Evolutionary conservation across 2,329 filamentous ascomycete species (phyloP), one percentile per base, ranked within the genome.

Genomic region (Epichloe sylvatica): DNA sequence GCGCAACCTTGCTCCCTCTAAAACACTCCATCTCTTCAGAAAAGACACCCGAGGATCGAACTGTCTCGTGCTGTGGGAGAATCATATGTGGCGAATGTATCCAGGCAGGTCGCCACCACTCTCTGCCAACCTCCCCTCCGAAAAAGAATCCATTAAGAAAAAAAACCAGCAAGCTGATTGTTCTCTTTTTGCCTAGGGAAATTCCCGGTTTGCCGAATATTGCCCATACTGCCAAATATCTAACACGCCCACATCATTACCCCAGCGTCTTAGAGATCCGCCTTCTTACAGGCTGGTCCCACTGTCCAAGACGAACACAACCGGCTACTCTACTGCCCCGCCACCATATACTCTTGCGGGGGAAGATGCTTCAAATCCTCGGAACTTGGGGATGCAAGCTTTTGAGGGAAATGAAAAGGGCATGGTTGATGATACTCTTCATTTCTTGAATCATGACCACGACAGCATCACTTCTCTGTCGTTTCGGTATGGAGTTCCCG

Each of bases 161-260:
- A 11, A 11, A 30, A 30, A 4, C 0, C 8, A 30, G 30, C 30
- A 9, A 30, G 30, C 30, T 30, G 30, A 30, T 30, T 11, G 8
- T 30, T 57, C 51, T 38, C 39, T 19, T 15, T 15, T 5, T 39
- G n/a, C 30, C 21, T 33, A 55, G 77, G 67, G 76, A 44, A 88
- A 88, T 61, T 69, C 73, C 33, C 79, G 84, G 39, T 89, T 87
- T 65, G 74, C 75, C 48, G 69, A 71, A 35, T 80, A 79, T 62
- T 80, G 80, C 61, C 86, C 86, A 0, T 91, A 84, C 64, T 92
- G 86, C 62, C 86, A 91, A 65, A 76, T 87, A 56, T 81, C 81
- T 5, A 75, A 70, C 42, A 69, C 66, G 4, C 78, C 81, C 3
- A 78, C 77, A 19, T 59, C 65, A 7, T 64, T 81, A 3, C 71